These are phyloP conservation scores for Phytophthora syringae DNA, from an alignment of 352 stramenopile species.

Conservation along the genomic window DNA sequence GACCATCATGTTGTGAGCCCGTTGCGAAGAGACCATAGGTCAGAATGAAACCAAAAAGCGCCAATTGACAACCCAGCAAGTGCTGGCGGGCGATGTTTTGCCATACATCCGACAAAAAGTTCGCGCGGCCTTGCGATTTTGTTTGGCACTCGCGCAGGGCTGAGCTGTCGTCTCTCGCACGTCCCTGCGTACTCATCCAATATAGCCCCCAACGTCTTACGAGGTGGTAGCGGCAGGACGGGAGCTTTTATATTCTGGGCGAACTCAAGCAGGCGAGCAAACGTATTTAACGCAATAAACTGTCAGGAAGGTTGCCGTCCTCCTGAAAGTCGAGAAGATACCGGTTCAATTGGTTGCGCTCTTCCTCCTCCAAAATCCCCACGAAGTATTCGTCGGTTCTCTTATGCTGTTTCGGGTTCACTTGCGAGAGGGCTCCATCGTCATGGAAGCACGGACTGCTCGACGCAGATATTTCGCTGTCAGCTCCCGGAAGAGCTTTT, in stretches of 20 bases:
- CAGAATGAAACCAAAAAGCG: background rate
- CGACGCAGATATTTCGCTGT: background rate
- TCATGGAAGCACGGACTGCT: background rate
- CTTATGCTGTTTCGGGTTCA: background rate
- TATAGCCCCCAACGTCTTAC: conserved; percentile 1
- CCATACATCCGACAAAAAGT: conserved; percentile 19
- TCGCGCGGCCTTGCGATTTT: conserved; percentile 1
- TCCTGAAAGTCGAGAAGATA: conserved; percentile 7
- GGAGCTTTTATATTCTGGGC: background rate
- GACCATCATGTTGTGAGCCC: conserved; percentile 1
- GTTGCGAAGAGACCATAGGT: conserved; percentile 2
- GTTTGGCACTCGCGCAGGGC: background rate
- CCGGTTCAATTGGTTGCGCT: background rate
- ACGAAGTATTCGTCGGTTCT: conserved; percentile 2
- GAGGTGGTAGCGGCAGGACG: background rate
- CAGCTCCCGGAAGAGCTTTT: background rate
- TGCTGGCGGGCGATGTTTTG: conserved; percentile 11
- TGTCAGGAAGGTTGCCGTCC: conserved; percentile 2
- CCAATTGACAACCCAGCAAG: conserved; percentile 10
- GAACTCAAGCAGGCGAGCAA: background rate
- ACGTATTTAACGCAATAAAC: background rate
- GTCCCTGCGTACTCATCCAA: background rate
- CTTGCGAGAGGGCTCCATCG: background rate
- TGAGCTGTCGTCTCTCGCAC: conserved; percentile 2
- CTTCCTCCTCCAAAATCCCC: background rate